Percentiles rank a stretch among this genome's conserved stretches.
Conservation (phyloP, 169 alveolate species). For the Eimeria tenella region DNA sequence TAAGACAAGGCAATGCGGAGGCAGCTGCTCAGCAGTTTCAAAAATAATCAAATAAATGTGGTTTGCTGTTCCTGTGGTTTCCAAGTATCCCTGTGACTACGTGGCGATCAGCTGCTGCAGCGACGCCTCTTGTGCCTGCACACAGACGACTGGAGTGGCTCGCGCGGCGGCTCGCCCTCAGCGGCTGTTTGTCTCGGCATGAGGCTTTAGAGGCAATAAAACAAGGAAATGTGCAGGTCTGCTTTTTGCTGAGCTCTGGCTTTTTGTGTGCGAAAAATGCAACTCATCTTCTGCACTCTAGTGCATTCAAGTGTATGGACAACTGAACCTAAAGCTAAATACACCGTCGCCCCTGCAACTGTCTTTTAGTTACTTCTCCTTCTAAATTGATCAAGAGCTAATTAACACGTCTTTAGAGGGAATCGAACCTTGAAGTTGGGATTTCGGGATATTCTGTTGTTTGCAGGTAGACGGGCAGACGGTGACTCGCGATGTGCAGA, state of each 20-base stretch:
- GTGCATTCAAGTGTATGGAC: no score
- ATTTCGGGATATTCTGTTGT: neutral
- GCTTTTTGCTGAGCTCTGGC: neutral
- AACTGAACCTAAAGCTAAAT: no score
- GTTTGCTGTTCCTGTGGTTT: neutral
- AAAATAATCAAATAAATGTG: no score
- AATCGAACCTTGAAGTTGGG: no score
- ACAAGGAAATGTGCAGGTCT: conserved; percentile 24
- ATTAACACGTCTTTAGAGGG: no score
- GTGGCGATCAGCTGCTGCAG: neutral
- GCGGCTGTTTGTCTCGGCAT: conserved; percentile 33
- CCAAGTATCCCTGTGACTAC: no score
- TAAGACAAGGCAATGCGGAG: neutral
- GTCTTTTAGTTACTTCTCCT: no score
- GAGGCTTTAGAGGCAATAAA: conserved; percentile 39
- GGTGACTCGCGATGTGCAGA: conserved; percentile 17
- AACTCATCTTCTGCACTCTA: no score
- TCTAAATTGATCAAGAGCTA: no score
- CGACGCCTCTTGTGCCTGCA: neutral
- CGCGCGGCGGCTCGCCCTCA: conserved; percentile 36
- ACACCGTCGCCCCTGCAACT: no score
- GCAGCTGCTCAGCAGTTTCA: no score
- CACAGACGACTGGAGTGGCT: conserved; percentile 48
- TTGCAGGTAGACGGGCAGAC: conserved; percentile 37
- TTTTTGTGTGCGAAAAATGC: no score